Base-by-base conservation (phyloP, 2,329 filamentous ascomycete species). In the Fusarium heterosporum region DNA sequence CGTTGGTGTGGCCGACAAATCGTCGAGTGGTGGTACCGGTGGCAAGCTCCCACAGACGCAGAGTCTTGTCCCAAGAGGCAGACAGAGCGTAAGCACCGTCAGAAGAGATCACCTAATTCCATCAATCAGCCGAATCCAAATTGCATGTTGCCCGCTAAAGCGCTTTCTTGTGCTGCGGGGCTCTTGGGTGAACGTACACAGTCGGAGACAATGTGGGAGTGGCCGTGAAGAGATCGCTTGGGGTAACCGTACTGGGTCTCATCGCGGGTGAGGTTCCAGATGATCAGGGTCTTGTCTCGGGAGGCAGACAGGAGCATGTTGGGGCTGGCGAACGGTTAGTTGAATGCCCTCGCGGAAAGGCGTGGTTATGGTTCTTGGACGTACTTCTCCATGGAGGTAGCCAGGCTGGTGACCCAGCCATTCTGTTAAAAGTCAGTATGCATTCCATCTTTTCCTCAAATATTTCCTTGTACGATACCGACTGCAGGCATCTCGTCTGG, bases 121-220 rank as follows among this genome's bases (percentile, higher is more conserved):
- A 55, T 47, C 61, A 66, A 69, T 76, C 69, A 76, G 72, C 62
- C 48, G 30, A 43, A 42, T 68, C 59, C 64, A 63, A 58, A 48
- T 50, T 48, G 51, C 46, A 52, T 61, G 34, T 48, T 67, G 29
- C 48, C 47, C 61, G 53, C 65, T 40, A 39, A 48, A 41, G 43
- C 43, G 22, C 25, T 26, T 19, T 56, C 49, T 54, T 47, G 45
- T 40, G 41, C 39, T 50, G 66, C 53, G 61, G 66, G 65, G 56
- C 46, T 62, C 26, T 28, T 28, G 34, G 65, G 61, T 70, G 39
- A 79, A 92, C 93, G 78, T 96, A 97, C 96, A 86, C 96, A 98
- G 91, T 99, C 96, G 83, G 96, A 98, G 81, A 99, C 94, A 83
- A 99, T 99, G 91, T 99, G 96, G 73, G 94, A 97, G 89, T 99